Evolutionary conservation across 2,329 filamentous ascomycete species (phyloP).

Genomic region (Xylaria sp.): DNA sequence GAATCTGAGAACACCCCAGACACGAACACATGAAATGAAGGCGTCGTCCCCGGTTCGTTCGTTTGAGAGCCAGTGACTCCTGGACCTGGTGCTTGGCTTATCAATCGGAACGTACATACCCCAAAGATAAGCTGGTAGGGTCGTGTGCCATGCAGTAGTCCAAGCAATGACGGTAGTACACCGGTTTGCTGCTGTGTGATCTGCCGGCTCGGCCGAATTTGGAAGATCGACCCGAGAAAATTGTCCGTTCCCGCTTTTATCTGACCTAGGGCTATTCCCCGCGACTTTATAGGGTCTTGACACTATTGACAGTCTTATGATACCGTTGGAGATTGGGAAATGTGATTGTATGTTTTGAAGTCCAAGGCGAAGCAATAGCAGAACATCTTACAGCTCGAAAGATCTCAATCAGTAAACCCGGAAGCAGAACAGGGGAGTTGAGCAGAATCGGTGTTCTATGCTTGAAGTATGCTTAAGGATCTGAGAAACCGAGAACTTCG

Average conservation of each 20-base stretch:
- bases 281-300: neutral
- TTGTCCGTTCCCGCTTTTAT: neutral
- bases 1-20: neutral
- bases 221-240: neutral
- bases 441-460: no score
- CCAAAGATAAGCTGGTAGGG: constrained; percentile 14
- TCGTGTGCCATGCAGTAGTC: neutral
- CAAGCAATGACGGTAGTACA: neutral
- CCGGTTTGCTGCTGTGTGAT: neutral
- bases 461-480: no score
- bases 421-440: neutral
- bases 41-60: neutral
- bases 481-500: neutral
- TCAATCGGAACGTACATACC: neutral
- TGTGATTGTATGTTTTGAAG: neutral
- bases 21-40: neutral
- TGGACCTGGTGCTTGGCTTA: constrained; percentile 9
- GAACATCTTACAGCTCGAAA: neutral
- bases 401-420: neutral
- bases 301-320: neutral
- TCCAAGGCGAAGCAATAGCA: neutral
- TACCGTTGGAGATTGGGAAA: neutral
- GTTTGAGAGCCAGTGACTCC: neutral
- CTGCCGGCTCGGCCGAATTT: constrained; percentile 9
- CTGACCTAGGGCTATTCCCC: neutral